Percentiles rank a stretch among this genome's conserved stretches.
phyloP scores from a whole-genome alignment of 352 stramenopile genomes.

The Phytopythium cucurbitacearum region DNA sequence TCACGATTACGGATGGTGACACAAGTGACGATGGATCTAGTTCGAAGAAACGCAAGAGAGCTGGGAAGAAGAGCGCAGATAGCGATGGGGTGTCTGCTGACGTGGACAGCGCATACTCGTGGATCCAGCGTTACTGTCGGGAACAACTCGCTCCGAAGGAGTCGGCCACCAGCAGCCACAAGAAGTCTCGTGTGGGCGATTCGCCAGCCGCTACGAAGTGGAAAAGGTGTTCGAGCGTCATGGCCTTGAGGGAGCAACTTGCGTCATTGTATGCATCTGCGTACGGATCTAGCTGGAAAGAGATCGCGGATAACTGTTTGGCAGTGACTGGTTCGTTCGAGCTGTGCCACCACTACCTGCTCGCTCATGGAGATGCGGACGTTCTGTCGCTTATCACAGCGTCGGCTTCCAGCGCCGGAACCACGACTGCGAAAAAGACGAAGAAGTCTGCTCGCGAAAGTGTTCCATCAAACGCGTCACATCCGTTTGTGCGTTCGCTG shows the following conservation, averaged over 20 bases:
- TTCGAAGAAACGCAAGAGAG: background rate
- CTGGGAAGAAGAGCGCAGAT: too few species aligned
- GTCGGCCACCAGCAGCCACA: conserved; percentile 3
- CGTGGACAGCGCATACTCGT: conserved; percentile 1
- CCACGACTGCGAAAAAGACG: conserved; percentile 21
- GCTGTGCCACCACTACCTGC: conserved; percentile 50
- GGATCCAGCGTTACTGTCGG: too few species aligned
- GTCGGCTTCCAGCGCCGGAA: background rate
- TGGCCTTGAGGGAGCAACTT: conserved; percentile 12
- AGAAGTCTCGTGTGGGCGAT: conserved; percentile 4
- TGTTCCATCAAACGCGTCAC: background rate
- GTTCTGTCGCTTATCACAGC: conserved; percentile 22
- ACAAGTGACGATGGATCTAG: background rate
- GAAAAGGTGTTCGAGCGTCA: background rate
- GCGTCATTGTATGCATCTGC: conserved; percentile 11
- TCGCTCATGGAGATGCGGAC: conserved; percentile 32
- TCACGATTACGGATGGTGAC: background rate
- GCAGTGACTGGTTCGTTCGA: conserved; percentile 24
- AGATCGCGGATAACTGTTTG: conserved; percentile 30
- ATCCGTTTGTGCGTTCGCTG: conserved; percentile 15
- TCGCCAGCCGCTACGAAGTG: conserved; percentile 17
- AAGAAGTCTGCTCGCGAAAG: conserved; percentile 5
- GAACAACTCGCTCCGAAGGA: too few species aligned
- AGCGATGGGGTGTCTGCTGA: conserved; percentile 3
- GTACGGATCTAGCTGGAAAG: conserved; percentile 29